Evolutionary conservation across 2,329 filamentous ascomycete species (phyloP).

Genomic region (Aspergillus sp.): DNA sequence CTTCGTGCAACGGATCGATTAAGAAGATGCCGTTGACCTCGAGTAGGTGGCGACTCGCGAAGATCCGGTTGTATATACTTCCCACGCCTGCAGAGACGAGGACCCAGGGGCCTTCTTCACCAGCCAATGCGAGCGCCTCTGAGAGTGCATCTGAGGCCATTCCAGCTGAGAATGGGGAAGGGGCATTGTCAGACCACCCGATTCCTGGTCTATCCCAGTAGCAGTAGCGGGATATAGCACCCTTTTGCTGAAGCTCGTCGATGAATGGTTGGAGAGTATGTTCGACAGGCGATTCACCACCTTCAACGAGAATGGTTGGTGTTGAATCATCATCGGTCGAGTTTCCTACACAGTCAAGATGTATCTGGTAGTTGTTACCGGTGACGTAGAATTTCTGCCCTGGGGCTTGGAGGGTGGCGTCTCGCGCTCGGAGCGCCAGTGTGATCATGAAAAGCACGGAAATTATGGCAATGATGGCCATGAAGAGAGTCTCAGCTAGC

Average conservation of each 20-base stretch:
- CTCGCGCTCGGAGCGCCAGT: conserved; percentile 75
- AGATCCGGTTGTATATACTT: conserved; percentile 85
- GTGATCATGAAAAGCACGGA: conserved; percentile 75
- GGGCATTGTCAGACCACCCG: conserved; percentile 86
- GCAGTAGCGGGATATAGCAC: conserved; percentile 84
- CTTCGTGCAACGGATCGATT: conserved; percentile 87
- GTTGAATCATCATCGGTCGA: conserved; percentile 45
- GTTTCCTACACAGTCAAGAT: conserved; percentile 76
- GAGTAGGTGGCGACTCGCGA: conserved; percentile 76
- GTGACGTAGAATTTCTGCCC: conserved; percentile 81
- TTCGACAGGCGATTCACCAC: conserved; percentile 76
- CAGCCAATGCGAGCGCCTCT: conserved; percentile 76
- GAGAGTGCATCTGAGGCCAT: conserved; percentile 89
- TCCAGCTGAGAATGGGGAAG: conserved; percentile 87
- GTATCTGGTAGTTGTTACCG: conserved; percentile 78
- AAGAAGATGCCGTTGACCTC: conserved; percentile 77
- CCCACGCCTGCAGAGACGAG: conserved; percentile 84
- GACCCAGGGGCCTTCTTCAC: conserved; percentile 85
- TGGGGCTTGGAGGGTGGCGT: conserved; percentile 70
- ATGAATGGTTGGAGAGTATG: conserved; percentile 78
- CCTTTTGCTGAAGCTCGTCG: conserved; percentile 71
- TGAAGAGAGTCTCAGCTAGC: conserved; percentile 68
- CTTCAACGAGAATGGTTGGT: conserved; percentile 86
- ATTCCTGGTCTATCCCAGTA: conserved; percentile 92
- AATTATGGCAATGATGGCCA: conserved; percentile 67